Percentiles rank a stretch among this genome's conserved stretches.
Evolutionary conservation across 805 yeast species (phyloP).

Genomic region (Yarrowia keelungensis): DNA sequence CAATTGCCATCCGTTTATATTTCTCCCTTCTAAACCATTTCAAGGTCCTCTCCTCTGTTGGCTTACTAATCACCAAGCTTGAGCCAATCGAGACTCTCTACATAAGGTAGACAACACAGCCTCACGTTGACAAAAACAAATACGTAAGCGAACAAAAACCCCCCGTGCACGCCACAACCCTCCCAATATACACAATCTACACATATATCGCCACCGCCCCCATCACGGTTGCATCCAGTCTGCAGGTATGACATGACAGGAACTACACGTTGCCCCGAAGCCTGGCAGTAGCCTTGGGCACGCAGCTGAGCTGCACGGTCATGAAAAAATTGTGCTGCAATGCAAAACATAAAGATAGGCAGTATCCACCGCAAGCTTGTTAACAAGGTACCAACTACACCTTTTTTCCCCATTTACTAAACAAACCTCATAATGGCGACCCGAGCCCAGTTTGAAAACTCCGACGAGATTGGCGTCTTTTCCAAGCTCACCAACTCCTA

Average conservation of each 20-base stretch:
- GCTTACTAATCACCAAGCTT: too few species aligned
- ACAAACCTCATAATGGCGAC: slow-evolving; percentile 8
- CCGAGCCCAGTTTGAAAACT: slow-evolving; percentile 67
- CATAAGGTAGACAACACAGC: too few species aligned
- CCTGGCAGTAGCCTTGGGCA: slow-evolving; percentile 2
- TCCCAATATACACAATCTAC: neutral
- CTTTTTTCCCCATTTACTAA: neutral
- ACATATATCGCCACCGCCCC: neutral
- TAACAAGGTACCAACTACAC: neutral
- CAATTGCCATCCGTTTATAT: too few species aligned
- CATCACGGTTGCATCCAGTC: slow-evolving; percentile 26
- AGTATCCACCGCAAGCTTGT: slow-evolving; percentile 24
- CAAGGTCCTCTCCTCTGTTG: too few species aligned
- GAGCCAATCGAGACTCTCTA: too few species aligned
- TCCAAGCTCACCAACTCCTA: slow-evolving; percentile 95
- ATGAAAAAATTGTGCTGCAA: slow-evolving; percentile 38
- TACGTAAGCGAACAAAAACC: too few species aligned
- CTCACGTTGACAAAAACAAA: too few species aligned
- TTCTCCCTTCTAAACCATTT: too few species aligned
- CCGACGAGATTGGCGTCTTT: slow-evolving; percentile 92
- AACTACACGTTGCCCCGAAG: neutral
- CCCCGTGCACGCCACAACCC: neutral
- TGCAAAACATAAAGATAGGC: slow-evolving; percentile 37
- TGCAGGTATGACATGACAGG: slow-evolving; percentile 29
- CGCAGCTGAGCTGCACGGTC: slow-evolving; percentile 32